A percentile compares a stretch with the other conserved stretches of the same genome.
Conservation (phyloP, 768 basidiomycete species). For the Suillus hirtellus region DNA sequence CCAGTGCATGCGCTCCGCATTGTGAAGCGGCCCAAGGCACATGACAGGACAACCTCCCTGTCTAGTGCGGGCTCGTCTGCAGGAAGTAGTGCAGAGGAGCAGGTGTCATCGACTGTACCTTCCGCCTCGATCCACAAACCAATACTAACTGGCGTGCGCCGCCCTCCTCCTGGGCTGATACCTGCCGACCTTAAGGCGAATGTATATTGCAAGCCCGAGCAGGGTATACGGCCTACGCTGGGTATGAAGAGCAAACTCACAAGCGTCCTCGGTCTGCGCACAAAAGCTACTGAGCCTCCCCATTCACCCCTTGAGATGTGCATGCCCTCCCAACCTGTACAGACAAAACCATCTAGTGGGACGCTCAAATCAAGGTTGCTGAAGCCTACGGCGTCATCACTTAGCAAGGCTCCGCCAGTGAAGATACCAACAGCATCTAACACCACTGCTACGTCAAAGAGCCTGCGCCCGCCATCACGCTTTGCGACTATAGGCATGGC, state of each 20-base stretch:
- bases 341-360: not conserved
- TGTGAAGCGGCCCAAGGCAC: constrained; percentile 28
- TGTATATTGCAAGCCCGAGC: constrained; percentile 4
- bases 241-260: constrained; percentile 16
- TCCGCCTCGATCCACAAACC: constrained; percentile 16
- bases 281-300: constrained; percentile 1
- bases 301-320: not conserved
- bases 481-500: constrained; percentile 7
- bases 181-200: not conserved
- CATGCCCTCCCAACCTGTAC: not conserved
- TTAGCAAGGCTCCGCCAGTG: constrained; percentile 10
- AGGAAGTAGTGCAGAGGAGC: constrained; percentile 9
- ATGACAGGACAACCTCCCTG: constrained; percentile 21
- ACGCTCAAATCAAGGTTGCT: constrained; percentile 9
- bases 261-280: constrained; percentile 12
- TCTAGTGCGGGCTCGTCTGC: constrained; percentile 14
- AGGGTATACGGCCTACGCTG: not conserved
- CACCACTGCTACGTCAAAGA: not conserved
- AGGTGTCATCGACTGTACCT: not conserved
- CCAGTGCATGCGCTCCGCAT: constrained; percentile 30
- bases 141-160: constrained; percentile 27
- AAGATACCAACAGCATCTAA: constrained; percentile 3
- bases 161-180: constrained; percentile 25
- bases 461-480: constrained; percentile 15
- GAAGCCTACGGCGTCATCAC: constrained; percentile 9